Conservation (phyloP, 257 asterid genomes). For the Jacaranda mimosifolia region DNA sequence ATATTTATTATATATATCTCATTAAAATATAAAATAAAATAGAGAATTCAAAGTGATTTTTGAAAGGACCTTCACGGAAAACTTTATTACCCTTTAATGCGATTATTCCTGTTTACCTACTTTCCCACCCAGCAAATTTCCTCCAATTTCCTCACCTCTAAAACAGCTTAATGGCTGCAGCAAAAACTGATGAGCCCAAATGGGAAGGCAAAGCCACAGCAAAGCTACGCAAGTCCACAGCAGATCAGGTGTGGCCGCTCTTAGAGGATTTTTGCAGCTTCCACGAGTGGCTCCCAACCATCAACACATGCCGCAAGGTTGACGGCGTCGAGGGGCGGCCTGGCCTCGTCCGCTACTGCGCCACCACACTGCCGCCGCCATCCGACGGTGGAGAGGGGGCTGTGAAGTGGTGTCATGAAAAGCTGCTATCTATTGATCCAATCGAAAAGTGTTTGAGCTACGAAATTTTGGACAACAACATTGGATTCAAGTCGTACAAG, state of each 20-base stretch:
- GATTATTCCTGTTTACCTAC: too few species aligned
- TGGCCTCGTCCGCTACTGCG: conserved; percentile 65
- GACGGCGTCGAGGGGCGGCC: conserved; percentile 43
- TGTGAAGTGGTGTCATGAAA: conserved; percentile 70
- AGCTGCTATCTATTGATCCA: conserved; percentile 51
- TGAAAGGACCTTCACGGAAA: too few species aligned
- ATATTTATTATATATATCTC: too few species aligned
- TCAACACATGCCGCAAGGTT: conserved; percentile 62
- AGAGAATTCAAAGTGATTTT: too few species aligned
- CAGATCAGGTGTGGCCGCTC: conserved; percentile 66
- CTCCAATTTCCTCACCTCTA: not conserved
- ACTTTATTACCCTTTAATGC: too few species aligned
- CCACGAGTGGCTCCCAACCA: conserved; percentile 67
- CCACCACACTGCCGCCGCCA: conserved; percentile 41
- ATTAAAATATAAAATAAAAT: too few species aligned
- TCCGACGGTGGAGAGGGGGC: conserved; percentile 32
- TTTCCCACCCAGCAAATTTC: not conserved
- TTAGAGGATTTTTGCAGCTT: conserved; percentile 69
- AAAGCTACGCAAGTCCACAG: conserved; percentile 45
- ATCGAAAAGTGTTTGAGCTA: conserved; percentile 49
- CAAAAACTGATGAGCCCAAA: conserved; percentile 35
- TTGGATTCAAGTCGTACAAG: conserved; percentile 59
- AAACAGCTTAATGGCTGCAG: conserved; percentile 43
- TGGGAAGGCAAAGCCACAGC: conserved; percentile 74
- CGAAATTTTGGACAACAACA: conserved; percentile 60